These are phyloP conservation scores for Chaetomium tenue DNA, from an alignment of 495 filamentous ascomycete species.

Conservation along the genomic window DNA sequence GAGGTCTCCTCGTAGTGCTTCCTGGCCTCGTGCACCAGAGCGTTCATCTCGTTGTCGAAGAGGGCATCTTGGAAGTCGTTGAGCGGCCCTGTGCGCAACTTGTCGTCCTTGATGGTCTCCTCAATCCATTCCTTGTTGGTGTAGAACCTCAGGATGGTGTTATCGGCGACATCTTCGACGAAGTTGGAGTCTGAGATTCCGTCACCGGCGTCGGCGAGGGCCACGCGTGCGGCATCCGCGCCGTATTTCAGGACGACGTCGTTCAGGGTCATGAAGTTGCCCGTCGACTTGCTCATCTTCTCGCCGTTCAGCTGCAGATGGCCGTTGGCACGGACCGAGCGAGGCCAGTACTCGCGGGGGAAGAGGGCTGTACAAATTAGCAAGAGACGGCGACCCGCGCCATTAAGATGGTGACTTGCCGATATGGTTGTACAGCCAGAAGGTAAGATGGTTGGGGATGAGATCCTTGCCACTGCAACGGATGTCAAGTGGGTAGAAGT, in stretches of 20 bases:
- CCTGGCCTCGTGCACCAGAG: constrained; percentile 69
- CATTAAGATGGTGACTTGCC: constrained; percentile 32
- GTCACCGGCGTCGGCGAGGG: constrained; percentile 92
- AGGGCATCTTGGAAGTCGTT: constrained; percentile 81
- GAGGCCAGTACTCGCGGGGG: constrained; percentile 80
- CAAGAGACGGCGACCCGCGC: neutral
- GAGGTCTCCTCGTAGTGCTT: constrained; percentile 74
- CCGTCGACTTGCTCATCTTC: constrained; percentile 95
- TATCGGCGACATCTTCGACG: constrained; percentile 89
- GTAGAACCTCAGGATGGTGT: constrained; percentile 79
- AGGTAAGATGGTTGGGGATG: constrained; percentile 87
- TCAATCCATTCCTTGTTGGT: constrained; percentile 92
- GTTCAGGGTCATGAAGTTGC: constrained; percentile 91
- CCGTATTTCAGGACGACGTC: constrained; percentile 89
- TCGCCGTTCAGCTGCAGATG: constrained; percentile 92
- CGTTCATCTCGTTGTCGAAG: constrained; percentile 92
- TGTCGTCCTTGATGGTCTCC: constrained; percentile 69
- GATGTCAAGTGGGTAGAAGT: constrained; percentile 93
- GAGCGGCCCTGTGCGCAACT: constrained; percentile 68
- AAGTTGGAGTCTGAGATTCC: constrained; percentile 96
- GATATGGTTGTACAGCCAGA: constrained; percentile 93
- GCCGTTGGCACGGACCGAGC: constrained; percentile 79
- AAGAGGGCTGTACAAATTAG: constrained; percentile 59
- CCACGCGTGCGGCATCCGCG: constrained; percentile 86
- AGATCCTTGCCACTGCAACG: constrained; percentile 83